phyloP scores from a whole-genome alignment of 345 rosid species.

The Citrus inodora region DNA sequence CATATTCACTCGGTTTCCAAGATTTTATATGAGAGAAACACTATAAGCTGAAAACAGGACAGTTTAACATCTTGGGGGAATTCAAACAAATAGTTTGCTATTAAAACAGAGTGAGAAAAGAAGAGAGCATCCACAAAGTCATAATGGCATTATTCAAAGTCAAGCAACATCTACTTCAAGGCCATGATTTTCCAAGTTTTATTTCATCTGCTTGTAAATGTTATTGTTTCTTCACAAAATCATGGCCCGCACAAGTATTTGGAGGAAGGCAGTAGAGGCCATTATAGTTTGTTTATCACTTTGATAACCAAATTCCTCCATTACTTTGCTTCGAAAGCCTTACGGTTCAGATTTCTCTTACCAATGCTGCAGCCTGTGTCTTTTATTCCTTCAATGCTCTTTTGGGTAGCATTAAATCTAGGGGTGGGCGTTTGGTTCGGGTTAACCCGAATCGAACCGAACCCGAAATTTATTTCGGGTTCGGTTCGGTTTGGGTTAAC shows the following conservation, averaged over 20 bases:
- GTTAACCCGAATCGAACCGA: no score
- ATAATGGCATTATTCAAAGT: no score
- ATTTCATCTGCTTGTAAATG: conserved; percentile 5
- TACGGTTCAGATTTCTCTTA: conserved; percentile 12
- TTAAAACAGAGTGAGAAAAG: neutral
- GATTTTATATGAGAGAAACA: neutral
- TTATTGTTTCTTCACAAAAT: neutral
- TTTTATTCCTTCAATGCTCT: conserved; percentile 9
- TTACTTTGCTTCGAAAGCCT: conserved; percentile 15
- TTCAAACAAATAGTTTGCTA: neutral
- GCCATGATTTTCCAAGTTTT: neutral
- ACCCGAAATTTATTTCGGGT: no score
- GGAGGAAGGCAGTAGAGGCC: neutral
- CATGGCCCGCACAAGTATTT: neutral
- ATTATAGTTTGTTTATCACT: neutral
- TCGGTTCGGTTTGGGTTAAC: no score
- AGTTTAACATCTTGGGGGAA: neutral
- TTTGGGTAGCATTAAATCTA: conserved; percentile 25
- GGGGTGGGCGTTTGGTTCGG: no score
- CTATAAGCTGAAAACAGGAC: neutral
- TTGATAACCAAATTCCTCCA: conserved; percentile 15
- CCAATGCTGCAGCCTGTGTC: neutral
- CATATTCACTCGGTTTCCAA: neutral
- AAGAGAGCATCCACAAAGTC: neutral
- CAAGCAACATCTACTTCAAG: neutral